phyloP scores from a whole-genome alignment of 2,329 filamentous ascomycete species.

The Fusarium aywerte region DNA sequence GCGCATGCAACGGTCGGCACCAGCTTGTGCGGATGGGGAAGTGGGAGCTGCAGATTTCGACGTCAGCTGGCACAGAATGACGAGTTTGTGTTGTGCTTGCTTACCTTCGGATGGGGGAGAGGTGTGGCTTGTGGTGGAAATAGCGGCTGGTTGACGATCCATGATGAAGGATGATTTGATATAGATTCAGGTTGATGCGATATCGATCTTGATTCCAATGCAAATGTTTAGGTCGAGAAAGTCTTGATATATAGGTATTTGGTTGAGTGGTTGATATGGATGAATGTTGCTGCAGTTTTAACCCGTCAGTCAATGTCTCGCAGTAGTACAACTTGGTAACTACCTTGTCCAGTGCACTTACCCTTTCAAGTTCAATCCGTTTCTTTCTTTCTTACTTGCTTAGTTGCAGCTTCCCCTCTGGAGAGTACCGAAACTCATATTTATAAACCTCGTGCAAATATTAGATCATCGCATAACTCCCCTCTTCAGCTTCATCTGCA shows the following conservation, averaged over 20 bases:
- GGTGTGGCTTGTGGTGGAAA: constrained; percentile 23
- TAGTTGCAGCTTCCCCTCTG: background rate
- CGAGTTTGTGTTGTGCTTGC: background rate
- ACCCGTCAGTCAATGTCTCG: constrained; percentile 9
- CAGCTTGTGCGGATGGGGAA: constrained; percentile 40
- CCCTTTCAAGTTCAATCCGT: background rate
- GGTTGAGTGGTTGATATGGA: constrained; percentile 21
- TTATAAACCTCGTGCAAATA: constrained; percentile 2
- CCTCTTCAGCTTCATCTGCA: constrained; percentile 14
- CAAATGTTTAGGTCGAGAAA: background rate
- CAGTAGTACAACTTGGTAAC: too few relatives aligned
- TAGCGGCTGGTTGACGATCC: constrained; percentile 32
- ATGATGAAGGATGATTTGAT: constrained; percentile 2
- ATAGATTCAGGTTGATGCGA: background rate
- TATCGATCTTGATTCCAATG: background rate
- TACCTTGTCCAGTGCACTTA: constrained; percentile 4
- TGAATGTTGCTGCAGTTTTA: constrained; percentile 11
- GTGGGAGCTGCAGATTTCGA: constrained; percentile 15
- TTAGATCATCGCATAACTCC: constrained; percentile 9
- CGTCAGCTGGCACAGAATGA: constrained; percentile 17
- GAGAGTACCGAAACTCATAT: background rate
- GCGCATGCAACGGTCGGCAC: constrained; percentile 49
- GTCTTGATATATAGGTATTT: background rate
- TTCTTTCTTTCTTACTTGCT: background rate
- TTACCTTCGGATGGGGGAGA: constrained; percentile 27